Conservation (phyloP, 2,329 filamentous ascomycete species). For the Didymella sp. region DNA sequence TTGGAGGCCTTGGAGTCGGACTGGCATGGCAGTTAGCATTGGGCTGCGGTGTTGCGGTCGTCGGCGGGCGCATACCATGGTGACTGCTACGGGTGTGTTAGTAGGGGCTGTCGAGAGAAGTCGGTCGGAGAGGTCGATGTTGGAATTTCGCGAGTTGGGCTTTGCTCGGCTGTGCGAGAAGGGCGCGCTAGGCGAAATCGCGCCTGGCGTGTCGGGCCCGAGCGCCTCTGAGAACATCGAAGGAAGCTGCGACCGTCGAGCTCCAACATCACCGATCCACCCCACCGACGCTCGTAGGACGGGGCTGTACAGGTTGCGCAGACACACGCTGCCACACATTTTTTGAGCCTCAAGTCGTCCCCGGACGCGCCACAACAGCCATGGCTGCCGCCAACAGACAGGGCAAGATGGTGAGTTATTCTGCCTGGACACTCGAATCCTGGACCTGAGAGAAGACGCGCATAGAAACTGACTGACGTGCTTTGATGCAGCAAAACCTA, state of each 20-base stretch:
- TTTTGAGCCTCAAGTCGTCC: conserved; percentile 47
- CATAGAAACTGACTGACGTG: conserved; percentile 53
- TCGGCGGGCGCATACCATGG: conserved; percentile 45
- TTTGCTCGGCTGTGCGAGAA: conserved; percentile 35
- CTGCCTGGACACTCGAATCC: conserved; percentile 46
- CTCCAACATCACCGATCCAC: conserved; percentile 29
- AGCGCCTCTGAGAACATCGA: background rate
- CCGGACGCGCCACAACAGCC: conserved; percentile 50
- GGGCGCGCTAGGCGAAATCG: conserved; percentile 19
- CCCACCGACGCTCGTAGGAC: conserved; percentile 32
- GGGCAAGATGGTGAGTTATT: conserved; percentile 93
- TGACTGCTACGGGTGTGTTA: conserved; percentile 47
- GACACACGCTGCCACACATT: conserved; percentile 9
- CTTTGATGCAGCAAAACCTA: conserved; percentile 65
- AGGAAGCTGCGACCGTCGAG: conserved; percentile 14
- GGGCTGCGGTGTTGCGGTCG: conserved; percentile 15
- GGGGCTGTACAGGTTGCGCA: conserved; percentile 22
- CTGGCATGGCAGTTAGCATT: conserved; percentile 39
- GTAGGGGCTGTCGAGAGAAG: conserved; percentile 43
- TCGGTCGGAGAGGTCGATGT: conserved; percentile 21
- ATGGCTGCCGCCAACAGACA: conserved; percentile 76
- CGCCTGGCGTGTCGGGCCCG: conserved; percentile 1
- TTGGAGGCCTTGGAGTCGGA: conserved; percentile 76
- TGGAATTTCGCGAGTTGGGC: conserved; percentile 17
- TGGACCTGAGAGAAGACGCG: conserved; percentile 53